Evolutionary conservation across 129 eudicot genomes (phyloP).

Genomic region (Daucus carota): DNA sequence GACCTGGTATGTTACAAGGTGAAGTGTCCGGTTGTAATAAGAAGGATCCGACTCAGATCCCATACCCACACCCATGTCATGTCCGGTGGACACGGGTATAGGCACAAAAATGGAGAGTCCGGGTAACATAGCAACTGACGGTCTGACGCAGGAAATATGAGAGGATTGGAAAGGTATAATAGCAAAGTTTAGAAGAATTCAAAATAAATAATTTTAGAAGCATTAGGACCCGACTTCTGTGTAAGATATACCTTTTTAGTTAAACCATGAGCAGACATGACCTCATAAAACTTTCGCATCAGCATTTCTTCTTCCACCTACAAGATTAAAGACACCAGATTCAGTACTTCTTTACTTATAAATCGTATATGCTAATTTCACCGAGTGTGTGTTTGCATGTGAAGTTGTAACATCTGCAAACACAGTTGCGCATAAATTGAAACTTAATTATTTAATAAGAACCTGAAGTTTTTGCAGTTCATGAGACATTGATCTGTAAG

Average conservation of each 20-base stretch:
- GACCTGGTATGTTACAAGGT: no score
- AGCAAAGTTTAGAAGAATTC: no score
- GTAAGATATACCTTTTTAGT: constrained; percentile 23
- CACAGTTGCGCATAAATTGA: background rate
- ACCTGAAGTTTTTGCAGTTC: constrained; percentile 77
- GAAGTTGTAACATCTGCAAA: background rate
- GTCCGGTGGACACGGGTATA: no score
- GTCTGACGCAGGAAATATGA: no score
- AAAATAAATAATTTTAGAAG: no score
- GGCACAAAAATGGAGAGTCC: no score
- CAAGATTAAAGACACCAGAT: background rate
- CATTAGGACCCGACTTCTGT: background rate
- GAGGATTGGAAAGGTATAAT: no score
- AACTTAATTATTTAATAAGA: background rate
- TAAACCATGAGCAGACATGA: constrained; percentile 48
- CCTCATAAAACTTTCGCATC: constrained; percentile 56
- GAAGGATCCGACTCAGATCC: no score
- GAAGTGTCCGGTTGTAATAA: no score
- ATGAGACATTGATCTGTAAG: constrained; percentile 58
- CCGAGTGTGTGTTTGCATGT: background rate
- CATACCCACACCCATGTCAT: no score
- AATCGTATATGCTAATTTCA: background rate
- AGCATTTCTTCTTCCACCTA: constrained; percentile 86
- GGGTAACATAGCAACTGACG: no score
- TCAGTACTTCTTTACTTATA: background rate